These are phyloP conservation scores for Podospora didyma DNA, from an alignment of 495 filamentous ascomycete genomes.

Conservation along the genomic window DNA sequence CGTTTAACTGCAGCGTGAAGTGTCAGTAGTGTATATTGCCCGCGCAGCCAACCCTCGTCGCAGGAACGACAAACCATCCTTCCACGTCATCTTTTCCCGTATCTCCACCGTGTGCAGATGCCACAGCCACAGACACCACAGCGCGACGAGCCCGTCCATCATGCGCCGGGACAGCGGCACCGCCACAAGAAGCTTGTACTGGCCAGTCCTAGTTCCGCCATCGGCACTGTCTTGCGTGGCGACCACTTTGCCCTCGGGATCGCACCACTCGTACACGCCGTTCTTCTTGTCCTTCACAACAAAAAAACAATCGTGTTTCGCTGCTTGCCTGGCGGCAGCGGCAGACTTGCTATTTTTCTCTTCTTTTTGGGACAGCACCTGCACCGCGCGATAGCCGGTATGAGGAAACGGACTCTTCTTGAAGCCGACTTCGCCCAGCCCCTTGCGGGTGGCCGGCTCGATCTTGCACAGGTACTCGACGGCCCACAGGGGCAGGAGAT, in stretches of 20 bases:
- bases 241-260: conserved; percentile 18
- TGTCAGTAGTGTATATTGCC: too few relatives aligned
- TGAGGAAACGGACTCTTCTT: conserved; percentile 20
- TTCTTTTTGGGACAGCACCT: conserved; percentile 16
- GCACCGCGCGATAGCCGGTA: conserved; percentile 18
- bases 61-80: conserved; percentile 1
- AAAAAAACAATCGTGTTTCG: conserved; percentile 15
- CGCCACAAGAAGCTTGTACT: conserved; percentile 20
- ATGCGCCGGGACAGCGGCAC: conserved; percentile 19
- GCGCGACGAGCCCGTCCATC: conserved; percentile 28
- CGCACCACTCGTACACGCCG: conserved; percentile 24
- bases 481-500: conserved; percentile 12
- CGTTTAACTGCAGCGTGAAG: too few relatives aligned
- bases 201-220: too few relatives aligned
- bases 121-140: conserved; percentile 36
- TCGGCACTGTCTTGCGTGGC: conserved; percentile 19
- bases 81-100: conserved; percentile 3
- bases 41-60: too few relatives aligned
- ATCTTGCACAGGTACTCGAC: conserved; percentile 16
- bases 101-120: conserved; percentile 8
- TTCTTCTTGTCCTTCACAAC: conserved; percentile 16
- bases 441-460: conserved; percentile 13
- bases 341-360: conserved; percentile 13
- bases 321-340: conserved; percentile 10
- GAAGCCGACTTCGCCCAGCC: conserved; percentile 20